These are phyloP conservation scores for Cubamyces sp. DNA, from an alignment of 768 basidiomycete genomes.

Conservation along the genomic window DNA sequence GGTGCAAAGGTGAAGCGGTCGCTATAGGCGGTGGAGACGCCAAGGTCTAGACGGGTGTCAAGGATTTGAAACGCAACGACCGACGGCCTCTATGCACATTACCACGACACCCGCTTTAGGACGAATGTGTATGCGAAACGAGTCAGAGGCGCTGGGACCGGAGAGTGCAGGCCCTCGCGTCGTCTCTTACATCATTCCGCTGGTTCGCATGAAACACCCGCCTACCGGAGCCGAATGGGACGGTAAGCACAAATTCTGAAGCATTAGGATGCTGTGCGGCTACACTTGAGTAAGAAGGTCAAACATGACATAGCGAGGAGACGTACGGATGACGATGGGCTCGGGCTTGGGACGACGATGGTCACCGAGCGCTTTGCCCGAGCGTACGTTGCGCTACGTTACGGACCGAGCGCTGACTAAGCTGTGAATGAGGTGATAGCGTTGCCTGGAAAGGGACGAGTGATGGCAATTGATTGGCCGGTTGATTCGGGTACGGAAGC, in stretches of 20 bases:
- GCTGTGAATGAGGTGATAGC: slow-evolving; percentile 3
- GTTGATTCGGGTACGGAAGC: slow-evolving; percentile 10
- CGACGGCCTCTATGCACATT: background rate
- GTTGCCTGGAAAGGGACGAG: slow-evolving; percentile 22
- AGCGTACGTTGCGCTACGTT: background rate
- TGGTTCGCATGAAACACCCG: background rate
- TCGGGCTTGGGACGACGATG: too few relatives aligned
- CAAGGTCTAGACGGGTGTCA: background rate
- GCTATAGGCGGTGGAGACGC: slow-evolving; percentile 1
- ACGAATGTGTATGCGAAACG: slow-evolving; percentile 18
- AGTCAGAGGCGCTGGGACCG: slow-evolving; percentile 11
- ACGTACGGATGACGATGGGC: background rate
- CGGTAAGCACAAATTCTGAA: background rate
- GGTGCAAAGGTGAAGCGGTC: background rate
- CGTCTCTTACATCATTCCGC: background rate
- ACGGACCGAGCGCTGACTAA: slow-evolving; percentile 11
- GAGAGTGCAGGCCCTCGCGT: background rate
- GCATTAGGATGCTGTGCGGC: background rate
- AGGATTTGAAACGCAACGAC: slow-evolving; percentile 20
- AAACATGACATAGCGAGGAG: background rate
- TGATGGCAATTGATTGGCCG: slow-evolving; percentile 23
- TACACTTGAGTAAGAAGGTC: background rate
- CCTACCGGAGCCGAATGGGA: background rate
- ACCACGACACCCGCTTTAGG: background rate
- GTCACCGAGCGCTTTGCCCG: too few relatives aligned